Evolutionary conservation across 148 eudicot species (phyloP), one percentile per base, ranked within the genome.

Genomic region (Talinum fruticosum): DNA sequence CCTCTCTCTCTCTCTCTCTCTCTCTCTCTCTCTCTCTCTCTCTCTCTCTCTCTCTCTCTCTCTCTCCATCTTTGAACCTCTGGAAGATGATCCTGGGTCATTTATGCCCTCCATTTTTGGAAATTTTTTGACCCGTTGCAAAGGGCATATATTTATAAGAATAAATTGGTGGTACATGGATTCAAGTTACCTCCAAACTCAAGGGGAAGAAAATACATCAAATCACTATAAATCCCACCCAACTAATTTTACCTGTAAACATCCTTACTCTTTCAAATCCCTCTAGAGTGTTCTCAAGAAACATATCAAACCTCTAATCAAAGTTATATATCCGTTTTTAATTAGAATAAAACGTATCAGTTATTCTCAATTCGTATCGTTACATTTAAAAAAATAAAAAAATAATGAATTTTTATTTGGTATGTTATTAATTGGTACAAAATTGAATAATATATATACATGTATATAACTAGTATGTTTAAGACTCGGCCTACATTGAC

Each of bases 81-180:
- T 59, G 4, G n/a, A 24, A 59, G 28, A 59, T 23, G 29, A 59
- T 59, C 12, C 12, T 8, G 29, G 29, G 29, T 59, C 64, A 59
- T 59, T 59, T 59, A 28, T 62, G 66, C 66, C 66, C 66, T 26
- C 32, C 66, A 62, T 62, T 62, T 62, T 26, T 8, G 32, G 66
- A n/a, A 62, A 24, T 26, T 6, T 24, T 62, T 28, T 62, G 66
- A 62, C 34, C 32, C 29, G 2, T 28, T 62, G 66, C 32, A 62
- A 62, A 62, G 32, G 29, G 33, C 66, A 62, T 62, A 13, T 28
- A 26, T 62, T 10, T 59, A 59, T 59, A 59, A 59, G 30, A 62
- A 62, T 16, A 28, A 28, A 62, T 28, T 62, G 65, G 65, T 62
- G 33, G 62, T 10, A 51, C 19, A 51, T 2, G 10, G 21, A 51